Evolutionary conservation across 202 grass and related monocot species (phyloP).

Genomic region (Schoenoplectus tabernaemontani): DNA sequence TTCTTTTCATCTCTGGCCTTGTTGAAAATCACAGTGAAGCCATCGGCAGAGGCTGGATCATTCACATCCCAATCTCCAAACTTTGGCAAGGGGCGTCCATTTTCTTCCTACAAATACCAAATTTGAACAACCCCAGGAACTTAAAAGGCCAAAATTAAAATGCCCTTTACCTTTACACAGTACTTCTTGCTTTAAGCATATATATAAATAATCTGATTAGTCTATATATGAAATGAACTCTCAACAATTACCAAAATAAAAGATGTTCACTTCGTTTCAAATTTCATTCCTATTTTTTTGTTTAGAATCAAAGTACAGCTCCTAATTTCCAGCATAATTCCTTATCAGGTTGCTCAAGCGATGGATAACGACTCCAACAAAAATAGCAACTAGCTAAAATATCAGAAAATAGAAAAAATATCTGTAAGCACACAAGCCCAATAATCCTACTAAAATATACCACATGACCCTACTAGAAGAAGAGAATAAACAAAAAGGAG

Average conservation of each 20-base stretch:
- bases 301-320: background rate
- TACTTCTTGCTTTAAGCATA: background rate
- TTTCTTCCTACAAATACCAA: conserved; percentile 42
- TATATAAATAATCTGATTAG: background rate
- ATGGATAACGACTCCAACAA: background rate
- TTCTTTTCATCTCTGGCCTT: conserved; percentile 92
- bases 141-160: background rate
- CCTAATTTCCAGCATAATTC: background rate
- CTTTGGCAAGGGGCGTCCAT: conserved; percentile 73
- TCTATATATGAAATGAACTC: background rate
- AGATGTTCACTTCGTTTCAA: background rate
- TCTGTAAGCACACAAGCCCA: background rate
- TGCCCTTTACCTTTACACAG: background rate
- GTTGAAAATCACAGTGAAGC: conserved; percentile 84
- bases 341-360: background rate
- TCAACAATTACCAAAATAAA: background rate
- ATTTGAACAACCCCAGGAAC: background rate
- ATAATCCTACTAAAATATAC: background rate
- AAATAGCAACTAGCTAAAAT: background rate
- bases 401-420: background rate
- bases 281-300: background rate
- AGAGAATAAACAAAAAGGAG: background rate
- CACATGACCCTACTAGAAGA: background rate
- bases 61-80: conserved; percentile 94
- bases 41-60: conserved; percentile 72